Conservation (phyloP, 1,284 basidiomycete genomes). For the Polyporus tsugae region DNA sequence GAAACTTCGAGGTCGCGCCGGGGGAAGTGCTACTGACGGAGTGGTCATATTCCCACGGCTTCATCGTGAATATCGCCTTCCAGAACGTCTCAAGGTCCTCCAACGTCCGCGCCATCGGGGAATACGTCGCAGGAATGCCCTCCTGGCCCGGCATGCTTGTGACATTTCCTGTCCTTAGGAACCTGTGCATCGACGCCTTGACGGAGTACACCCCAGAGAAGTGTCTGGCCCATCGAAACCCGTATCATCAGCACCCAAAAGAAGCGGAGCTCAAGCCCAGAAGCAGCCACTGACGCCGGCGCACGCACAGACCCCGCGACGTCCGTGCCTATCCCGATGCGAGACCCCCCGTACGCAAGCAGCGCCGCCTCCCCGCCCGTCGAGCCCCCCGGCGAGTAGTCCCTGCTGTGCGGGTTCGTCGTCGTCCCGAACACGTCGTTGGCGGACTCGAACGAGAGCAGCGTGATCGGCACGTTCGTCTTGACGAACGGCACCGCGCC, state of each 20-base stretch:
- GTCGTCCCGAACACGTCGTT: conserved; percentile 78
- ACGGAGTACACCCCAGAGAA: conserved; percentile 43
- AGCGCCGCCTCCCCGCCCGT: conserved; percentile 78
- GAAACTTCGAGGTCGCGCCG: neutral
- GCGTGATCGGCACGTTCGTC: conserved; percentile 77
- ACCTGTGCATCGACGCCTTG: conserved; percentile 52
- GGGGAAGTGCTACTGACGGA: conserved; percentile 46
- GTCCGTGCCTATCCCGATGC: conserved; percentile 80
- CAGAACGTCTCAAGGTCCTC: conserved; percentile 44
- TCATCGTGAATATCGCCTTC: conserved; percentile 59
- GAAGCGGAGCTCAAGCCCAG: neutral
- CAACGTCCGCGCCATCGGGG: conserved; percentile 44
- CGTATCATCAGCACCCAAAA: neutral
- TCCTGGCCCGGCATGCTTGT: conserved; percentile 67
- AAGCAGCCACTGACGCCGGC: conserved; percentile 69
- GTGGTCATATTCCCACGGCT: conserved; percentile 68
- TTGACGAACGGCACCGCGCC: conserved; percentile 84
- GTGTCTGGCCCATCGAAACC: conserved; percentile 32
- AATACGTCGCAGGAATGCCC: conserved; percentile 42
- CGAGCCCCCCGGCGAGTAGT: conserved; percentile 72
- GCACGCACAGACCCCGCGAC: conserved; percentile 78
- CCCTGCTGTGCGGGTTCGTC: conserved; percentile 67
- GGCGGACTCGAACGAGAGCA: conserved; percentile 77
- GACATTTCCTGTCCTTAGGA: conserved; percentile 56
- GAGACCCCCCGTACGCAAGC: conserved; percentile 72